These are phyloP conservation scores for Nemania abortiva DNA, from an alignment of 2,329 filamentous ascomycete species.

Conservation along the genomic window DNA sequence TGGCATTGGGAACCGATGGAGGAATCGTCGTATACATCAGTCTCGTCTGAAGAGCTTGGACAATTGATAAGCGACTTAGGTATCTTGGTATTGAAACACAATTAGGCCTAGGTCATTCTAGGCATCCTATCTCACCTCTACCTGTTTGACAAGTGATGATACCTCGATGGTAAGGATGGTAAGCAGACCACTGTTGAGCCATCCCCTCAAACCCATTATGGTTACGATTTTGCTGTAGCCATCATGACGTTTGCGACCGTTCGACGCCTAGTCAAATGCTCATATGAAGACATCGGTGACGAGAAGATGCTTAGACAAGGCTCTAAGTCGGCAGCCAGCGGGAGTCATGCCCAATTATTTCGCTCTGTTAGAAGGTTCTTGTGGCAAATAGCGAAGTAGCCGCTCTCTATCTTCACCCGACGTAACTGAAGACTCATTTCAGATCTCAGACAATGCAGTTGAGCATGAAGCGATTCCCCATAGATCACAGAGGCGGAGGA, in stretches of 20 bases:
- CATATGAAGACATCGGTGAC: not conserved
- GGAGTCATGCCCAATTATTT: not conserved
- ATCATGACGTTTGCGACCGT: not conserved
- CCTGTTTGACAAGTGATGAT: not conserved
- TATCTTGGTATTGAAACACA: slow-evolving; percentile 14
- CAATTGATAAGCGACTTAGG: not conserved
- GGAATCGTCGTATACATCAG: slow-evolving; percentile 15
- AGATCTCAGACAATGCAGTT: not conserved
- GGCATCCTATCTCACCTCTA: slow-evolving; percentile 2
- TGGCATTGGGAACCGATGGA: slow-evolving; percentile 40
- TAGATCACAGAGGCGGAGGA: not conserved
- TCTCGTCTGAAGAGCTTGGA: slow-evolving; percentile 3
- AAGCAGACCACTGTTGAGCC: not conserved
- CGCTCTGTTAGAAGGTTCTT: too few relatives aligned
- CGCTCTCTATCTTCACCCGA: not conserved
- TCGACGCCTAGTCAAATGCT: not conserved
- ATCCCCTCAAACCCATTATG: not conserved
- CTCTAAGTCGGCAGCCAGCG: not conserved
- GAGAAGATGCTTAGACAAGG: not conserved
- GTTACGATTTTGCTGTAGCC: not conserved
- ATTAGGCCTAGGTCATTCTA: not conserved
- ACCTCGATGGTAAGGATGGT: not conserved
- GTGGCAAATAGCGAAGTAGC: not conserved
- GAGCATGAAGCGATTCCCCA: not conserved
- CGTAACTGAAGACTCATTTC: not conserved